These are phyloP conservation scores for Penicillium cataractarum DNA, from an alignment of 495 filamentous ascomycete genomes.

Conservation along the genomic window DNA sequence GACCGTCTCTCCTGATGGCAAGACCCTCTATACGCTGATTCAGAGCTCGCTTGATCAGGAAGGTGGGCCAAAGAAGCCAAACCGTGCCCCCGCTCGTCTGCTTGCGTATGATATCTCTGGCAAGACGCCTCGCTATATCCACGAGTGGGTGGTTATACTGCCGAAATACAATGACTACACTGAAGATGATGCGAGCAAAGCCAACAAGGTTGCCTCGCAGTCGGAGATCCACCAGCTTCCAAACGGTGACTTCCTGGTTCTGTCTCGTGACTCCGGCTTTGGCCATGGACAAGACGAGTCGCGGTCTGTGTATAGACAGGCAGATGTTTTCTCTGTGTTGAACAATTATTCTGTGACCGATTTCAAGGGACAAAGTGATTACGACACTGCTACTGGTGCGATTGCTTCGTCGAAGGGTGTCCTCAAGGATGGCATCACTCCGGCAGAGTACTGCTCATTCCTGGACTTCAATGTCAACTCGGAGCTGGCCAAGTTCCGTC, in stretches of 20 bases:
- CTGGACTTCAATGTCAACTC: constrained; percentile 73
- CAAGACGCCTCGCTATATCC: constrained; percentile 44
- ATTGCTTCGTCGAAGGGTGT: constrained; percentile 58
- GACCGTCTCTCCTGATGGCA: constrained; percentile 64
- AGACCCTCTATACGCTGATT: constrained; percentile 66
- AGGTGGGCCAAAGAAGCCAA: constrained; percentile 59
- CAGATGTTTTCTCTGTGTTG: constrained; percentile 71
- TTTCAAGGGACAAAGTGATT: constrained; percentile 56
- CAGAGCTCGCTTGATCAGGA: constrained; percentile 71
- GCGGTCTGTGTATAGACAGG: constrained; percentile 68
- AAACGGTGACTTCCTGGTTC: constrained; percentile 66
- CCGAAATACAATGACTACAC: constrained; percentile 58
- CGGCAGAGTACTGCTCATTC: constrained; percentile 70
- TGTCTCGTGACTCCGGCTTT: constrained; percentile 66
- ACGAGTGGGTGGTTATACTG: constrained; percentile 71
- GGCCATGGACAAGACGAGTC: constrained; percentile 61
- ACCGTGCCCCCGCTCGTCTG: constrained; percentile 59
- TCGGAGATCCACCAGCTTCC: constrained; percentile 72
- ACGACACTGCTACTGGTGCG: constrained; percentile 55
- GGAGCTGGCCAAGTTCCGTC: constrained; percentile 67
- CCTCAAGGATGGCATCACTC: constrained; percentile 58
- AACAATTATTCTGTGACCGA: constrained; percentile 55
- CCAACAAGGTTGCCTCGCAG: constrained; percentile 62
- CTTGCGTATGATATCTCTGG: constrained; percentile 64
- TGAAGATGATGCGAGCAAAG: constrained; percentile 28